phyloP scores from a whole-genome alignment of 2,329 filamentous ascomycete species.

The Pseudocercospora cruenta region DNA sequence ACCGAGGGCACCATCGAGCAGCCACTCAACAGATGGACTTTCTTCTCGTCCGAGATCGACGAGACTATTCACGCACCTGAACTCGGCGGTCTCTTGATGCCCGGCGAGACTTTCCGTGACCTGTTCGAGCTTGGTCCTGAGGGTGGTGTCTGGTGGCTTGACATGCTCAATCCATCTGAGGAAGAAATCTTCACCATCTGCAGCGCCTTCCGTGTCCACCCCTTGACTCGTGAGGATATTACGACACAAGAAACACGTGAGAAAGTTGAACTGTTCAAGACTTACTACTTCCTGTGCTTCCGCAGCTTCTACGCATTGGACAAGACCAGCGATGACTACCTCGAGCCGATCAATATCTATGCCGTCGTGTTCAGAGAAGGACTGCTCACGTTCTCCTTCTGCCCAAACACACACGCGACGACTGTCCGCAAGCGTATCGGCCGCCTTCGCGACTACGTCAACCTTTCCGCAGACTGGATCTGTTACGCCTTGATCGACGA shows the following conservation, averaged over 20 bases:
- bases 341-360: conserved; percentile 95
- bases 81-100: conserved; percentile 83
- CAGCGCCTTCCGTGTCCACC: conserved; percentile 93
- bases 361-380: conserved; percentile 96
- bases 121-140: conserved; percentile 74
- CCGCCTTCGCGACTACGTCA: conserved; percentile 90
- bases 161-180: conserved; percentile 86
- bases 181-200: conserved; percentile 87
- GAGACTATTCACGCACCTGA: conserved; percentile 90
- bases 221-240: conserved; percentile 94
- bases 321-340: conserved; percentile 76
- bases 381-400: conserved; percentile 91
- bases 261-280: conserved; percentile 96
- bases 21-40: conserved; percentile 79
- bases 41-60: conserved; percentile 94
- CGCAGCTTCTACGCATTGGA: conserved; percentile 87
- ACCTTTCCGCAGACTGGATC: conserved; percentile 95
- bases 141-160: conserved; percentile 97
- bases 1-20: conserved; percentile 32
- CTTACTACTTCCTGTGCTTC: conserved; percentile 98
- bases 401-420: conserved; percentile 80
- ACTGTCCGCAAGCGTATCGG: conserved; percentile 91
- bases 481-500: conserved; percentile 98
- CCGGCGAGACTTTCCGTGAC: conserved; percentile 85
- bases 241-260: conserved; percentile 92